Evolutionary conservation across 148 eudicot species (phyloP).

Genomic region (Silene uniflora): DNA sequence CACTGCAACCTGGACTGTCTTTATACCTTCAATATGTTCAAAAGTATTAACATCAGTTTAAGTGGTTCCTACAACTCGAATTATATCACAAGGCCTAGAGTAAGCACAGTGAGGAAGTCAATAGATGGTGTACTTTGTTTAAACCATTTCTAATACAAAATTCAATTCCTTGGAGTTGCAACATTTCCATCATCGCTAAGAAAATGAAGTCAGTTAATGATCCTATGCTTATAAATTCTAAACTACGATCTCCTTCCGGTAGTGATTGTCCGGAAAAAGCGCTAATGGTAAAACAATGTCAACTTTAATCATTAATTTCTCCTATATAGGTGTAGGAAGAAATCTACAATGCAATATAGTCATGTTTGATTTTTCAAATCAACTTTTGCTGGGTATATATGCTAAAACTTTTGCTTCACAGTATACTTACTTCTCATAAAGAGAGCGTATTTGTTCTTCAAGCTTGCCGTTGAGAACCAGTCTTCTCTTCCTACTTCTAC

Average conservation of each 20-base stretch:
- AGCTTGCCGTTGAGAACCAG: conserved; percentile 50
- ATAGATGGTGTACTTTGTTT: neutral
- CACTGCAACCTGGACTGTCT: conserved; percentile 42
- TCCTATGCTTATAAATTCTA: neutral
- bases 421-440: conserved; percentile 62
- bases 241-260: neutral
- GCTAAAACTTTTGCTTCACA: neutral
- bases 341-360: no score
- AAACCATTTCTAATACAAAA: neutral
- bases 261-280: no score
- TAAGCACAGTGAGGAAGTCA: neutral
- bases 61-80: neutral
- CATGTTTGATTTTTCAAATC: no score
- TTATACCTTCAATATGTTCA: conserved; percentile 47
- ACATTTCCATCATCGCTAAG: neutral
- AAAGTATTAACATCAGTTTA: conserved; percentile 1
- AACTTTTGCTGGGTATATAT: neutral
- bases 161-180: neutral
- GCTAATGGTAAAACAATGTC: no score
- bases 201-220: neutral
- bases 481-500: conserved; percentile 45
- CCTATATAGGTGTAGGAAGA: no score
- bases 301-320: no score
- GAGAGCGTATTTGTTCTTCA: conserved; percentile 48
- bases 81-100: neutral